Conservation (phyloP, 257 asterid species). For the Ilex aquifolium region DNA sequence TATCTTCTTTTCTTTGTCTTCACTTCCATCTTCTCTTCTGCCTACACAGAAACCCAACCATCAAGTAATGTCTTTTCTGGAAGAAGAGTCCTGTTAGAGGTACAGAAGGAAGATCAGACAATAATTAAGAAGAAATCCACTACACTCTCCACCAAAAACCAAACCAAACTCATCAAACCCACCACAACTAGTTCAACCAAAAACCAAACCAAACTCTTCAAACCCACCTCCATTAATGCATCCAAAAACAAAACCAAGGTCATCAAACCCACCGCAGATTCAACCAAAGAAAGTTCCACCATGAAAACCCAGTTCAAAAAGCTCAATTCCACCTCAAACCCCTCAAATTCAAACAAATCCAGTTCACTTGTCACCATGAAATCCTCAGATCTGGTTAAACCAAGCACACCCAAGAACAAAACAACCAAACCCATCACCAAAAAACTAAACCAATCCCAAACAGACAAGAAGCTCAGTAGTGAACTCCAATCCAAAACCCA, state of each 20-base stretch:
- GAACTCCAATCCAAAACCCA: constrained; percentile 23
- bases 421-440: constrained; percentile 30
- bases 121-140: too few species aligned
- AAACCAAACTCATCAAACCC: constrained; percentile 22
- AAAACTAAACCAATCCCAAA: constrained; percentile 22
- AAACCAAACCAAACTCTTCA: constrained; percentile 27
- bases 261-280: constrained; percentile 17
- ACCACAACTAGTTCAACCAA: constrained; percentile 8
- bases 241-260: constrained; percentile 32
- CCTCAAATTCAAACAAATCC: constrained; percentile 36
- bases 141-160: constrained; percentile 19
- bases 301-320: constrained; percentile 50
- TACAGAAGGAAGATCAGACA: neutral
- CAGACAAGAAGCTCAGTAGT: constrained; percentile 8
- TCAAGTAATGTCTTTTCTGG: neutral
- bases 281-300: constrained; percentile 8
- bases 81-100: neutral
- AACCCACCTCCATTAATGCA: constrained; percentile 7
- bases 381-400: constrained; percentile 46
- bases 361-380: constrained; percentile 29
- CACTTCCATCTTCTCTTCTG: neutral
- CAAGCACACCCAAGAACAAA: constrained; percentile 39
- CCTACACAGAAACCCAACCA: neutral
- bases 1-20: neutral
- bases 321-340: constrained; percentile 52